Percentiles rank a stretch among this genome's conserved stretches.
These are phyloP conservation scores for Corylus heterophylla DNA, from an alignment of 306 rosid genomes.

Conservation along the genomic window DNA sequence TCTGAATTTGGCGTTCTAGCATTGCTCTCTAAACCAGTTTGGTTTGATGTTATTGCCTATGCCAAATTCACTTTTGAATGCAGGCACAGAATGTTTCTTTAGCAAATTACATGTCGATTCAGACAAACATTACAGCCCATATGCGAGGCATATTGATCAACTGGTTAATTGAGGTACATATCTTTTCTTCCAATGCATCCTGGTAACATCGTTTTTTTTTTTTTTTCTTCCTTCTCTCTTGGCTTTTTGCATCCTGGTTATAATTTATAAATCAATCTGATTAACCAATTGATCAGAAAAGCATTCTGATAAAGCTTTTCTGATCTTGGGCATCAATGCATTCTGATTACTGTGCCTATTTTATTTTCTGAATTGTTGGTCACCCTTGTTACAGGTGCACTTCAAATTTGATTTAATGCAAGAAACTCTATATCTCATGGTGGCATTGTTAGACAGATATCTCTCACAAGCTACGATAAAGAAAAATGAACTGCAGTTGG, in stretches of 20 bases:
- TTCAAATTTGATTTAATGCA: conserved; percentile 85
- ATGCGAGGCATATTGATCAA: conserved; percentile 89
- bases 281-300: background rate
- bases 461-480: conserved; percentile 62
- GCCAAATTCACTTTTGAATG: conserved; percentile 26
- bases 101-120: conserved; percentile 66
- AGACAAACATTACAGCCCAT: conserved; percentile 63
- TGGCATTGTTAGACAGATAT: conserved; percentile 74
- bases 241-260: conserved; percentile 1
- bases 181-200: conserved; percentile 14
- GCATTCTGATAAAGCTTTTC: conserved; percentile 11
- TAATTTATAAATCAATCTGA: conserved; percentile 1
- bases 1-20: background rate
- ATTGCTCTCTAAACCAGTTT: background rate
- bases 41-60: conserved; percentile 2
- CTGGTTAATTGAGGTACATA: conserved; percentile 83
- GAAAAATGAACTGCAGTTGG: conserved; percentile 79
- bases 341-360: conserved; percentile 18
- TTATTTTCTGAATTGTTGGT: conserved; percentile 25
- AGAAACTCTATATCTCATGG: conserved; percentile 79
- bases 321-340: background rate
- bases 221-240: background rate
- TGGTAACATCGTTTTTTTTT: conserved; percentile 9
- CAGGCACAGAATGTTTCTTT: conserved; percentile 62
- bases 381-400: conserved; percentile 66